These are phyloP conservation scores for Cylindrodendrum hubeiense DNA, from an alignment of 2,329 filamentous ascomycete genomes.

Conservation along the genomic window DNA sequence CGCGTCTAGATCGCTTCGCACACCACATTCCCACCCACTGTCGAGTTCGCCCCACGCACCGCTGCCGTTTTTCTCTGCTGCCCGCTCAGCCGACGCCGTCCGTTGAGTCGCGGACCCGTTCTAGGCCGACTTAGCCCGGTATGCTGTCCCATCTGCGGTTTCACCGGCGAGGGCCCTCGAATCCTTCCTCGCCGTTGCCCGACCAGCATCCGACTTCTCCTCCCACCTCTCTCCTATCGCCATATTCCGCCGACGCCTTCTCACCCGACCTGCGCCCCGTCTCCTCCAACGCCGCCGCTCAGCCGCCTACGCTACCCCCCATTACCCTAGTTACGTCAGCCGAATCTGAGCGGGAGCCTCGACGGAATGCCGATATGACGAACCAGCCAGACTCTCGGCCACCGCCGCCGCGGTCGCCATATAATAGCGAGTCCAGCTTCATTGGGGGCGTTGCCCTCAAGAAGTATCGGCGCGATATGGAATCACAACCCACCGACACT, in stretches of 20 bases:
- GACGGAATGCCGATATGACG: slow-evolving; percentile 41
- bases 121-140: slow-evolving; percentile 37
- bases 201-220: slow-evolving; percentile 60
- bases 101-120: slow-evolving; percentile 30
- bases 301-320: slow-evolving; percentile 64
- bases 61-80: slow-evolving; percentile 27
- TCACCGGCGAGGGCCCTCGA: slow-evolving; percentile 68
- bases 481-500: slow-evolving; percentile 39
- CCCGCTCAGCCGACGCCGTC: slow-evolving; percentile 35
- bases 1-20: slow-evolving; percentile 39
- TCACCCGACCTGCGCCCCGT: slow-evolving; percentile 52
- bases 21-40: slow-evolving; percentile 33
- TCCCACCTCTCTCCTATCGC: slow-evolving; percentile 54
- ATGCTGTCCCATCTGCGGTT: slow-evolving; percentile 70
- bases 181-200: slow-evolving; percentile 65
- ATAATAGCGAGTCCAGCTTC: slow-evolving; percentile 59
- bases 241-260: slow-evolving; percentile 54
- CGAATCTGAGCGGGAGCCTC: slow-evolving; percentile 47
- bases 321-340: slow-evolving; percentile 62
- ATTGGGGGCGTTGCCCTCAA: slow-evolving; percentile 67
- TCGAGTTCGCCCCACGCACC: slow-evolving; percentile 35
- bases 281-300: slow-evolving; percentile 51
- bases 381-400: slow-evolving; percentile 38
- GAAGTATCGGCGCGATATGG: slow-evolving; percentile 60
- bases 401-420: slow-evolving; percentile 49